Evolutionary conservation across 2,329 filamentous ascomycete species (phyloP).

Genomic region (Aspergillus sp.): DNA sequence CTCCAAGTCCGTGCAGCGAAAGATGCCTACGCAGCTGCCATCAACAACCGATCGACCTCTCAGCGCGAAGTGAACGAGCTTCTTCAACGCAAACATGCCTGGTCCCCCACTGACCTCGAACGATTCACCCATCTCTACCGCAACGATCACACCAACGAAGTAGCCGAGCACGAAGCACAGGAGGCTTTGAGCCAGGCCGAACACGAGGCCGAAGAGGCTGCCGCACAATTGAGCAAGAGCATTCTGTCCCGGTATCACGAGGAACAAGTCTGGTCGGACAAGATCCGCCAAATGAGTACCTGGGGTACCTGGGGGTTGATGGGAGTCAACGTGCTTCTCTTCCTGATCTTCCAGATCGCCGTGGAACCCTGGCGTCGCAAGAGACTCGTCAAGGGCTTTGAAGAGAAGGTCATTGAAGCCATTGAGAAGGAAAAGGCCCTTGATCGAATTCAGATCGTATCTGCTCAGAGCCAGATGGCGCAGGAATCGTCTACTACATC

Average conservation of each 20-base stretch:
- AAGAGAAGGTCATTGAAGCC: conserved; percentile 71
- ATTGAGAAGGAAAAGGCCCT: conserved; percentile 67
- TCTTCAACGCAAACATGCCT: conserved; percentile 89
- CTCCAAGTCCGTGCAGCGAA: conserved; percentile 70
- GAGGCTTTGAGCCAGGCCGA: conserved; percentile 74
- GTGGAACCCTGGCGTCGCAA: conserved; percentile 89
- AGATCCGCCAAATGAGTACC: conserved; percentile 91
- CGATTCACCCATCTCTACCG: conserved; percentile 92
- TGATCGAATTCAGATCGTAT: conserved; percentile 18
- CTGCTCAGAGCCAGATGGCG: not conserved
- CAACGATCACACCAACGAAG: conserved; percentile 89
- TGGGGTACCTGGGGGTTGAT: conserved; percentile 99
- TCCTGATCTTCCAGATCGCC: conserved; percentile 81
- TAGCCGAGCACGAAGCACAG: conserved; percentile 72
- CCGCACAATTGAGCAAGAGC: conserved; percentile 72
- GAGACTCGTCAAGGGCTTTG: conserved; percentile 78
- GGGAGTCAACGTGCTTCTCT: conserved; percentile 90
- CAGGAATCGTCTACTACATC: not conserved
- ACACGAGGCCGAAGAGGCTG: conserved; percentile 74
- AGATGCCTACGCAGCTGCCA: conserved; percentile 76
- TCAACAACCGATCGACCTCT: conserved; percentile 77
- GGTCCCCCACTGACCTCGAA: conserved; percentile 84
- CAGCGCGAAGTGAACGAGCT: conserved; percentile 95
- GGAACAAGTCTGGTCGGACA: conserved; percentile 98
- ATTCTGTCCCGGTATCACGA: conserved; percentile 95